Conservation (phyloP, 2,329 filamentous ascomycete species). For the Fusarium udum region DNA sequence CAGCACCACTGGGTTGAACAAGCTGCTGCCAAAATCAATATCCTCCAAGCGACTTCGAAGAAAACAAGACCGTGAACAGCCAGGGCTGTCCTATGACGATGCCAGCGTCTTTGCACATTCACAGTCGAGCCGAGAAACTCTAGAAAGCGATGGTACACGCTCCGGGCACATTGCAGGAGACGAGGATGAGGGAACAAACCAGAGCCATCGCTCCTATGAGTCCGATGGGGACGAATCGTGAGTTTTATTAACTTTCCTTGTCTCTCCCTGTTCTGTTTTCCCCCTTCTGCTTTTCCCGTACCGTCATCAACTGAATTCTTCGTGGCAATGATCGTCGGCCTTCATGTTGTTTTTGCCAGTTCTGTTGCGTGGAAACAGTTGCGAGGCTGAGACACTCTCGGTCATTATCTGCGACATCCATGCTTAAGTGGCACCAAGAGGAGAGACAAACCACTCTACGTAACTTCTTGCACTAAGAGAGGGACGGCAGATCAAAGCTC, state of each 20-base stretch:
- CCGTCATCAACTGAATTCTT: not conserved
- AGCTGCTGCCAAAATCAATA: slow-evolving; percentile 64
- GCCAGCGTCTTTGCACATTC: slow-evolving; percentile 47
- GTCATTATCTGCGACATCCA: slow-evolving; percentile 30
- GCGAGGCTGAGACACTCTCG: slow-evolving; percentile 25
- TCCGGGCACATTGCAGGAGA: slow-evolving; percentile 48
- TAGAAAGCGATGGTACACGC: slow-evolving; percentile 47
- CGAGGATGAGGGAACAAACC: slow-evolving; percentile 47
- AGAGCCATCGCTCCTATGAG: slow-evolving; percentile 48
- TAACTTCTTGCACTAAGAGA: slow-evolving; percentile 15
- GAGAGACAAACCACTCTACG: slow-evolving; percentile 9
- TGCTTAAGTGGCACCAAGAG: slow-evolving; percentile 26
- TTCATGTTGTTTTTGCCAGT: slow-evolving; percentile 1
- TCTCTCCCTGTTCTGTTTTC: slow-evolving; percentile 1
- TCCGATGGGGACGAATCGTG: slow-evolving; percentile 47
- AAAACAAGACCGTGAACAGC: slow-evolving; percentile 55
- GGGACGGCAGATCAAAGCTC: slow-evolving; percentile 15
- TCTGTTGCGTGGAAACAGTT: slow-evolving; percentile 24
- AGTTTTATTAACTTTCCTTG: slow-evolving; percentile 28
- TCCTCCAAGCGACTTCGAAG: slow-evolving; percentile 59
- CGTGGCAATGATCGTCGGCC: not conserved
- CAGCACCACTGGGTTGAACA: slow-evolving; percentile 54
- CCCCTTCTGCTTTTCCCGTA: not conserved
- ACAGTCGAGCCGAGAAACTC: slow-evolving; percentile 53
- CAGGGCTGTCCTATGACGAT: slow-evolving; percentile 40